These are phyloP conservation scores for Neoboletus magnificus DNA, from an alignment of 768 basidiomycete species.

Conservation along the genomic window DNA sequence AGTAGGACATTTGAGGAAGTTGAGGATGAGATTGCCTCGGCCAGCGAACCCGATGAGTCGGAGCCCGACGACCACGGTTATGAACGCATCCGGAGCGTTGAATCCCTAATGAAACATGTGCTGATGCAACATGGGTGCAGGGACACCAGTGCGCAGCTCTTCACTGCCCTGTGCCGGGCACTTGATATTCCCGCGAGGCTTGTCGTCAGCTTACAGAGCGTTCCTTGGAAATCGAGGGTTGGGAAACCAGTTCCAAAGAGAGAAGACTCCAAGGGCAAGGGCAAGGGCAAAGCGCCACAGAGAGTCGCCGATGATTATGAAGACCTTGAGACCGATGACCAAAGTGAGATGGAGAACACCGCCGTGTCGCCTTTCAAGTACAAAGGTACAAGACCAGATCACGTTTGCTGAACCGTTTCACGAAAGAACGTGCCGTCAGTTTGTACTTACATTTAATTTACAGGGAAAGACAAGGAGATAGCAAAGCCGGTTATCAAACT, in stretches of 20 bases:
- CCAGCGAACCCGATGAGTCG: slow-evolving; percentile 34
- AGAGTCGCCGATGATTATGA: slow-evolving; percentile 17
- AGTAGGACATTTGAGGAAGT: slow-evolving; percentile 78
- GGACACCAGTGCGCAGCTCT: slow-evolving; percentile 87
- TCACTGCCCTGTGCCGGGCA: slow-evolving; percentile 84
- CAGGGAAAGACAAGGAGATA: slow-evolving; percentile 59
- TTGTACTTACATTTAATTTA: slow-evolving; percentile 14
- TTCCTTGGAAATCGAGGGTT: slow-evolving; percentile 79
- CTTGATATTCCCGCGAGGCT: slow-evolving; percentile 84
- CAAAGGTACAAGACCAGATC: slow-evolving; percentile 30
- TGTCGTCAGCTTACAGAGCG: slow-evolving; percentile 86
- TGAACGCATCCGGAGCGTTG: slow-evolving; percentile 70
- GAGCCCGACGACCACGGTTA: slow-evolving; percentile 45
- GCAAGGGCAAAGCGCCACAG: slow-evolving; percentile 32
- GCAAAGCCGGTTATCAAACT: slow-evolving; percentile 54
- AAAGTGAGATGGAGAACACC: slow-evolving; percentile 39
- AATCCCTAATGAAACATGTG: slow-evolving; percentile 93
- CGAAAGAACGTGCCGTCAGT: neutral
- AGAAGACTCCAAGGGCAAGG: slow-evolving; percentile 37
- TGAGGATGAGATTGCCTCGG: slow-evolving; percentile 35
- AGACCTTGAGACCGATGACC: slow-evolving; percentile 32
- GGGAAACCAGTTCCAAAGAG: slow-evolving; percentile 47
- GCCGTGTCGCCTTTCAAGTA: slow-evolving; percentile 29
- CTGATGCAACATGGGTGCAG: slow-evolving; percentile 75
- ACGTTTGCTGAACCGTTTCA: neutral